phyloP scores from a whole-genome alignment of 2,329 filamentous ascomycete genomes.

The Botrytis medusae region DNA sequence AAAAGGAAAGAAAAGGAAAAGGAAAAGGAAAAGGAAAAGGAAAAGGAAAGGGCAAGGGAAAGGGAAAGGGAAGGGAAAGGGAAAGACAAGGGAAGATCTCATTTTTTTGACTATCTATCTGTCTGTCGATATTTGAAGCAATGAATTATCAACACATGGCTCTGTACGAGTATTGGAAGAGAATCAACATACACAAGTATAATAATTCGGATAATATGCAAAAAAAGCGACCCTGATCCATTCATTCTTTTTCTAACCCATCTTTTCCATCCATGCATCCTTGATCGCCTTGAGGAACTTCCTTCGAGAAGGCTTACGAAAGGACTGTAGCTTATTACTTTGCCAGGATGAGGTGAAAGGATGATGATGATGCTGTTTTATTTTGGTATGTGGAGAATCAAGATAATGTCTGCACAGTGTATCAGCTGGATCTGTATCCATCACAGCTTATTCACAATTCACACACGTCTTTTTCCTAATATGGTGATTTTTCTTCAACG shows the following conservation, averaged over 20 bases:
- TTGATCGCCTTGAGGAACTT: neutral
- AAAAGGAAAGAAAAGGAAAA: neutral
- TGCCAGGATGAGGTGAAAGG: neutral
- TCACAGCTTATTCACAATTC: neutral
- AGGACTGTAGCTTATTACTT: neutral
- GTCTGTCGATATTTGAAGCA: neutral
- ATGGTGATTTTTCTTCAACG: neutral
- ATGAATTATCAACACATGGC: neutral
- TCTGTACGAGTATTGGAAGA: too few relatives aligned
- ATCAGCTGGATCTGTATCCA: neutral
- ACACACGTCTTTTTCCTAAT: neutral
- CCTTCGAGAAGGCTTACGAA: constrained; percentile 3
- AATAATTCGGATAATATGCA: neutral
- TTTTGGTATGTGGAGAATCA: neutral
- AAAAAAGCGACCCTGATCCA: constrained; percentile 9
- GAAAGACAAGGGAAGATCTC: neutral
- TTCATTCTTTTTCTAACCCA: constrained; percentile 3
- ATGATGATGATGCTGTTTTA: neutral
- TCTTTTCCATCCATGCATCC: neutral
- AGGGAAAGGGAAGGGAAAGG: too few relatives aligned
- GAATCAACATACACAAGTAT: neutral
- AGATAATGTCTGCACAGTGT: neutral
- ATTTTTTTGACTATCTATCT: neutral
- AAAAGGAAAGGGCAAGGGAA: too few relatives aligned
- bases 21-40: neutral